Percentiles rank a stretch among this genome's conserved stretches.
phyloP scores from a whole-genome alignment of 2,329 filamentous ascomycete genomes.

The Alternaria brassicicola region DNA sequence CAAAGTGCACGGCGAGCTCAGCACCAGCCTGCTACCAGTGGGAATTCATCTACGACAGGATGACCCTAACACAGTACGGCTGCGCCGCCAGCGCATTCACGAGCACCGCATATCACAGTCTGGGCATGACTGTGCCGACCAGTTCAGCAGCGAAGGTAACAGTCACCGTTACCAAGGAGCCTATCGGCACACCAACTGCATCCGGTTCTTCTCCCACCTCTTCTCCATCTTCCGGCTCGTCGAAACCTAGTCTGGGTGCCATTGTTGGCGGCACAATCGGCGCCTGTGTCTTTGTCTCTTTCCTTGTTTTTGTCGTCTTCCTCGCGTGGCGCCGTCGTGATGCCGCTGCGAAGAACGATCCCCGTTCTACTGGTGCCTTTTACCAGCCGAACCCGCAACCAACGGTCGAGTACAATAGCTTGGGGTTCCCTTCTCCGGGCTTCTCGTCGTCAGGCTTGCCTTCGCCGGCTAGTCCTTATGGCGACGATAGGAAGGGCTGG shows the following conservation, averaged over 20 bases:
- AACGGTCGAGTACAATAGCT: constrained; percentile 16
- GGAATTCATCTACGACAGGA: constrained; percentile 33
- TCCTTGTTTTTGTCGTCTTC: constrained; percentile 30
- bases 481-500: constrained; percentile 14
- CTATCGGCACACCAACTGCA: background rate
- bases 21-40: constrained; percentile 38
- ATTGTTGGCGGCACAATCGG: constrained; percentile 45
- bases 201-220: background rate
- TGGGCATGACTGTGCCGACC: constrained; percentile 1
- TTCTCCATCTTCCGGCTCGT: background rate
- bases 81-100: constrained; percentile 34
- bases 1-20: constrained; percentile 37
- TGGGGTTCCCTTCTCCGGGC: constrained; percentile 9
- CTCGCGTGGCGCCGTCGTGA: constrained; percentile 29
- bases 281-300: constrained; percentile 33
- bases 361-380: background rate
- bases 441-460: background rate
- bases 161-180: constrained; percentile 8
- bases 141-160: constrained; percentile 1
- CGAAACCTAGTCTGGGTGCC: constrained; percentile 29
- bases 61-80: constrained; percentile 40
- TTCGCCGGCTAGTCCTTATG: background rate
- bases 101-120: constrained; percentile 19
- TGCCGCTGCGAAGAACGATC: background rate
- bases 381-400: background rate